Percentiles rank a stretch among this genome's conserved stretches.
Conservation (phyloP, 192 early-diverging fungal species). For the Obelidium mucronatum region DNA sequence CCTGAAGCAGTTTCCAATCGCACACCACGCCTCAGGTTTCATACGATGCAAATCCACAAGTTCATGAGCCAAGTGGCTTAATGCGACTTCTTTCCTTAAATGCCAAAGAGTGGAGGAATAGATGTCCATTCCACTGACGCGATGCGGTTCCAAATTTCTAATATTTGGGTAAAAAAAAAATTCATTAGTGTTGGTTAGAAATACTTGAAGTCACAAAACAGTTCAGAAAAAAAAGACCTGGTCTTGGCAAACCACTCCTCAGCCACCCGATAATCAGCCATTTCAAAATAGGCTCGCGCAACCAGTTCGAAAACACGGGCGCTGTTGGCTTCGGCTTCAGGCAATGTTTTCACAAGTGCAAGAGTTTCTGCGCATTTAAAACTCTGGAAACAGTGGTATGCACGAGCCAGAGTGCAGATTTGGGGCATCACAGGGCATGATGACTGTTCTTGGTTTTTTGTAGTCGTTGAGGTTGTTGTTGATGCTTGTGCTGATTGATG, state of each 20-base stretch:
- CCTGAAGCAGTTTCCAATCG: conserved; percentile 55
- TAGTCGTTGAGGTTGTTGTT: too few relatives aligned
- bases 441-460: too few relatives aligned
- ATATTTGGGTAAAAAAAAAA: too few relatives aligned
- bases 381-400: conserved; percentile 19
- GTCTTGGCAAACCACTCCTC: conserved; percentile 31
- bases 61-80: conserved; percentile 78
- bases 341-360: conserved; percentile 13
- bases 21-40: conserved; percentile 82
- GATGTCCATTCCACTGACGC: conserved; percentile 80
- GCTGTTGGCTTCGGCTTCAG: conserved; percentile 20
- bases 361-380: conserved; percentile 40
- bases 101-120: conserved; percentile 92
- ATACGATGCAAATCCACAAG: conserved; percentile 69
- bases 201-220: background rate
- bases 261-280: conserved; percentile 30
- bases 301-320: conserved; percentile 35
- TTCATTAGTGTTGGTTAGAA: too few relatives aligned
- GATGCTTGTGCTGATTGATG: too few relatives aligned
- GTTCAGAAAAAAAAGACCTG: conserved; percentile 26
- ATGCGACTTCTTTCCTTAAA: conserved; percentile 69
- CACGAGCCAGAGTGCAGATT: conserved; percentile 22
- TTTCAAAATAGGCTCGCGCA: conserved; percentile 32
- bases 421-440: background rate
- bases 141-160: conserved; percentile 82